Base-by-base conservation (phyloP, 768 basidiomycete species). In the Naganishia antarctica region DNA sequence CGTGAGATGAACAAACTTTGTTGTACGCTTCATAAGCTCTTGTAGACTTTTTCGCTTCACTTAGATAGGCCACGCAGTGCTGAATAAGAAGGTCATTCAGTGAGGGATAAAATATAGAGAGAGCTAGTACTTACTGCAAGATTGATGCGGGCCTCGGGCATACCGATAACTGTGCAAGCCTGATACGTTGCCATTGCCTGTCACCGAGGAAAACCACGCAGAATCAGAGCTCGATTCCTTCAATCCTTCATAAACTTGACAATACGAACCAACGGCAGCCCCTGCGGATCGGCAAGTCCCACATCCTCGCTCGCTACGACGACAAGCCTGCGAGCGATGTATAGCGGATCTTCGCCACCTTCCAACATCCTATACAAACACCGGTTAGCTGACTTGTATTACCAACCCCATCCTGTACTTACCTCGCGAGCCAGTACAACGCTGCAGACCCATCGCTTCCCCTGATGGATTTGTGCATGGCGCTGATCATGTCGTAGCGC, bases 241-340 rank as follows among this genome's bases (percentile, higher is more conserved):
- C n/a, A n/a, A n/a, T n/a, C n/a, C n/a, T n/a, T n/a, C n/a, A n/a
- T n/a, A 25, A 11, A 41, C 57, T 5, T 37, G 43, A 43, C 4
- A 12, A 21, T 23, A 76, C 83, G 63, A 64, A 86, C 88, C 67
- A 90, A 77, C 9, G 88, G 87, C 11, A 92, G 80, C 0, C 87
- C 88, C n/a, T 85, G 82, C 43, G 81, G 81, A 75, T 91, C 87
- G 28, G 89, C 89, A 7, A 90, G 78, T 0, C 90, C 90, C 43
- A 92, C 83, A 72, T 92, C 90, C 75, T 92, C 90, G 67, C 87
- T 88, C 2, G 90, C 89, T 69, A 87, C 85, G 7, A 90, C 87
- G 4, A 87, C 80, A 80, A 89, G 83, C 60, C 88, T 81, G 37
- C 88, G 80, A 6, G 85, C 86, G 64, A 90, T 82, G 48, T 77